Percentiles rank a stretch among this genome's conserved stretches.
Evolutionary conservation across 1,284 basidiomycete species (phyloP).

Genomic region (Blastosporella zonata): DNA sequence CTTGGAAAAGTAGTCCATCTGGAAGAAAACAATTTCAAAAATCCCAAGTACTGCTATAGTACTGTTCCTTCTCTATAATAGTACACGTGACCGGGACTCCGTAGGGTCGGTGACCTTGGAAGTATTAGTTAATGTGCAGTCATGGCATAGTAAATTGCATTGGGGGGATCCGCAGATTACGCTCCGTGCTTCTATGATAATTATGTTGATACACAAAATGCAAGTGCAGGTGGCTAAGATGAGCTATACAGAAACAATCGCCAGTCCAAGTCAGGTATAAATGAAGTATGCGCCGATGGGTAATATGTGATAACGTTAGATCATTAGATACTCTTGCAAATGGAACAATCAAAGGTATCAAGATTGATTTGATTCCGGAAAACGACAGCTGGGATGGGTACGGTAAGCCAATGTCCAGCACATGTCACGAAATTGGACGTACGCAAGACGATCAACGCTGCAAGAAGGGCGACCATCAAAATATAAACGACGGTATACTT

Average conservation of each 20-base stretch:
- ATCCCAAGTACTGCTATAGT: too few species aligned
- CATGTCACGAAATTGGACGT: conserved; percentile 14
- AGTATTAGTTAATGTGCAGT: too few species aligned
- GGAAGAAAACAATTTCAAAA: not conserved
- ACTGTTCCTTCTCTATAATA: too few species aligned
- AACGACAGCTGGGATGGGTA: conserved; percentile 53
- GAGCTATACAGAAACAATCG: conserved; percentile 19
- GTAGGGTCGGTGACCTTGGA: too few species aligned
- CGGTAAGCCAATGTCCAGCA: conserved; percentile 11
- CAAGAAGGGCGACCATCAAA: conserved; percentile 74
- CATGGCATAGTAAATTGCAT: too few species aligned
- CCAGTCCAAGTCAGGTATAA: conserved; percentile 22
- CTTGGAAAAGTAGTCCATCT: conserved; percentile 83
- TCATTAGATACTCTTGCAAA: conserved; percentile 77
- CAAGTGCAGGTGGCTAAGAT: conserved; percentile 18
- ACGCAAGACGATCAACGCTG: conserved; percentile 82
- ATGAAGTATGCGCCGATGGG: conserved; percentile 21
- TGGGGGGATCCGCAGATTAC: conserved; percentile 14
- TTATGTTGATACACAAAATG: conserved; percentile 33
- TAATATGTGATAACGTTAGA: conserved; percentile 30
- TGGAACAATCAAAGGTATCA: conserved; percentile 55
- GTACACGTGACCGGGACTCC: too few species aligned
- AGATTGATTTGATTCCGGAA: conserved; percentile 63
- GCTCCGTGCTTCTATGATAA: conserved; percentile 25
- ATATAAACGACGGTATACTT: conserved; percentile 87